Evolutionary conservation across 1,284 basidiomycete genomes (phyloP), one percentile per base, ranked within the genome.

Genomic region (Leccinum pachyderme): DNA sequence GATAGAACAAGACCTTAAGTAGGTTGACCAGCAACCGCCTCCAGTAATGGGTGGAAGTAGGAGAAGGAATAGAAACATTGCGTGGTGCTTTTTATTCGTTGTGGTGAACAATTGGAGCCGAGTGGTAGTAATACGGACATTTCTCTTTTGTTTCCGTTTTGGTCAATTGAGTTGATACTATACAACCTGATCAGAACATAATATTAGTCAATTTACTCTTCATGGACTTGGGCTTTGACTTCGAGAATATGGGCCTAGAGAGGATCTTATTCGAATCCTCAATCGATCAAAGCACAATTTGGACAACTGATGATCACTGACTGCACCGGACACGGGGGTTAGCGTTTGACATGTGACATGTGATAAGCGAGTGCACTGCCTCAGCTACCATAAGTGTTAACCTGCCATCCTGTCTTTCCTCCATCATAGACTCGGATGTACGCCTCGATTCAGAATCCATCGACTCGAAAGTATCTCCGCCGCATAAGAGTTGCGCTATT

Each of bases 401-500:
- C 18, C 18, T 18, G 18, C 18, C 18, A 18, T 18, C 18, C 18
- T 18, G 18, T 18, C 18, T 18, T 35, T 25, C 13, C 4, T 43
- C 37, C 8, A 29, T 18, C 28, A n/a, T 22, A 5, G 0, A 18
- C 18, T 18, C 18, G 18, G 1, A 69, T 66, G 64, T 57, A 56
- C 12, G 29, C 63, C 33, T n/a, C 7, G 37, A 31, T 37, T 5
- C 57, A 48, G 41, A 61, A 50, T 28, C 43, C 47, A 12, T 44
- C 45, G 11, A n/a, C 32, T 24, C 51, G 44, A 12, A 31, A 58
- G 28, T 52, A 53, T 50, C 28, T 70, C 2, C 70, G 66, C 33
- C 51, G 52, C 18, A 49, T 53, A 31, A 54, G 64, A 25, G 58
- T 72, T 4, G 60, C 63, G 15, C 60, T 82, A 6, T 69, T 77